phyloP scores from a whole-genome alignment of 257 asterid genomes.

The Ocimum tenuiflorum region DNA sequence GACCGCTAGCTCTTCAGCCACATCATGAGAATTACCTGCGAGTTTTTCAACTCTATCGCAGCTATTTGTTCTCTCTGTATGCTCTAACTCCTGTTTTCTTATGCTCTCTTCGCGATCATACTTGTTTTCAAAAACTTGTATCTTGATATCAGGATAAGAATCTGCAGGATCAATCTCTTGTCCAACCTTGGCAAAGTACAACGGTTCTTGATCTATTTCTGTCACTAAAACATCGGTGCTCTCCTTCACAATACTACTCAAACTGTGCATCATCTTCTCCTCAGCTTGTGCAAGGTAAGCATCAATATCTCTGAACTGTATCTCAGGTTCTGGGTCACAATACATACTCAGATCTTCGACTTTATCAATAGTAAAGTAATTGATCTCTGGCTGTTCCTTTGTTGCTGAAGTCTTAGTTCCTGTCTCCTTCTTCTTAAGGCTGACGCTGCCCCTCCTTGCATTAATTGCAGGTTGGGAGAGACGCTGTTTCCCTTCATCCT shows the following conservation, averaged over 20 bases:
- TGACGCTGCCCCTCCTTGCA: slow-evolving; percentile 18
- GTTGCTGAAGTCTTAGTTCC: slow-evolving; percentile 8
- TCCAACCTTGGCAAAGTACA: slow-evolving; percentile 10
- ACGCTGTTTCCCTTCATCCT: slow-evolving; percentile 23
- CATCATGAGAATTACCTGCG: slow-evolving; percentile 21
- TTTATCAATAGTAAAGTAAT: background rate
- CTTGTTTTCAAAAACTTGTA: slow-evolving; percentile 27
- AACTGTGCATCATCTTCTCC: slow-evolving; percentile 19
- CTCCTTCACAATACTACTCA: slow-evolving; percentile 13
- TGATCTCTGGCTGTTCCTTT: slow-evolving; percentile 20
- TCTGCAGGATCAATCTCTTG: slow-evolving; percentile 21
- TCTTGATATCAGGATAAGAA: slow-evolving; percentile 15
- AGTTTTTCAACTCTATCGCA: slow-evolving; percentile 4
- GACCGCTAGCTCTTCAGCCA: slow-evolving; percentile 22
- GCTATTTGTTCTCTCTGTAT: slow-evolving; percentile 1
- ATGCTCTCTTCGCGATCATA: slow-evolving; percentile 15
- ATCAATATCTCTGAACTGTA: slow-evolving; percentile 25
- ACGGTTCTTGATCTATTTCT: slow-evolving; percentile 23
- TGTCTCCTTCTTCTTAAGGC: slow-evolving; percentile 23
- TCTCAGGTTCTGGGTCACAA: slow-evolving; percentile 23
- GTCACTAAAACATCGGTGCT: slow-evolving; percentile 5
- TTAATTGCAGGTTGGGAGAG: slow-evolving; percentile 11
- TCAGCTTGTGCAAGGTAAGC: slow-evolving; percentile 25
- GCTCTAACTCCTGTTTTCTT: slow-evolving; percentile 14
- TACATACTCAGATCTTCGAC: slow-evolving; percentile 6